A percentile compares a stretch with the other conserved stretches of the same genome.
phyloP scores from a whole-genome alignment of 768 basidiomycete species.

The Suillus spraguei region DNA sequence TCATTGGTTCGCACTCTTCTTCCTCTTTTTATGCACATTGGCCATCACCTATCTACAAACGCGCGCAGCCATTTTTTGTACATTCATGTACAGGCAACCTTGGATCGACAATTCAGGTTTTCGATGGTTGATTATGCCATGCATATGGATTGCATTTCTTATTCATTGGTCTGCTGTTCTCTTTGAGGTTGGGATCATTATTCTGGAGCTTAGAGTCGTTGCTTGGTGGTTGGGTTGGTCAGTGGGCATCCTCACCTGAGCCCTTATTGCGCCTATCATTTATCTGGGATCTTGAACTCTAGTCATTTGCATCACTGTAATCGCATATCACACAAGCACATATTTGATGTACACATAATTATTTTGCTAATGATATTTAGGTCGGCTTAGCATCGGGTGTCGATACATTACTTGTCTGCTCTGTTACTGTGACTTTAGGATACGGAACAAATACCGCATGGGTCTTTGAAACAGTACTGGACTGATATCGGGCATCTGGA shows the following conservation, averaged over 20 bases:
- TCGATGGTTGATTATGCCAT: slow-evolving; percentile 63
- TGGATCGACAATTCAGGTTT: slow-evolving; percentile 63
- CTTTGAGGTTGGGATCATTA: slow-evolving; percentile 58
- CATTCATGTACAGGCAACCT: slow-evolving; percentile 53
- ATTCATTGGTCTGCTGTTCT: slow-evolving; percentile 70
- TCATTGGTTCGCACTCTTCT: slow-evolving; percentile 66
- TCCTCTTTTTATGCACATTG: slow-evolving; percentile 53
- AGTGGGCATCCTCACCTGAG: slow-evolving; percentile 49
- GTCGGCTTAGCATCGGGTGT: slow-evolving; percentile 11
- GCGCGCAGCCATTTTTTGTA: slow-evolving; percentile 58
- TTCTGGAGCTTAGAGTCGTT: slow-evolving; percentile 59
- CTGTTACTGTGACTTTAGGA: background rate
- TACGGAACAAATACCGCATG: background rate
- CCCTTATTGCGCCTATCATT: slow-evolving; percentile 8
- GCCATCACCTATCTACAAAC: slow-evolving; percentile 54
- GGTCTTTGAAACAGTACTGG: background rate
- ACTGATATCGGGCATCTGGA: slow-evolving; percentile 2
- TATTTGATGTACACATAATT: slow-evolving; percentile 7
- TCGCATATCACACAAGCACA: slow-evolving; percentile 9
- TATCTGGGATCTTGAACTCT: slow-evolving; percentile 14
- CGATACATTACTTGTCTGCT: slow-evolving; percentile 2
- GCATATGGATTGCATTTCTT: slow-evolving; percentile 64
- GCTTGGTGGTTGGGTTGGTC: slow-evolving; percentile 81
- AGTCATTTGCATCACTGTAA: slow-evolving; percentile 15
- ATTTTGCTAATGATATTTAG: slow-evolving; percentile 7